Percentiles rank a stretch among this genome's conserved stretches.
phyloP scores from a whole-genome alignment of 2,329 filamentous ascomycete species.

The Corniculantispora saksenae region DNA sequence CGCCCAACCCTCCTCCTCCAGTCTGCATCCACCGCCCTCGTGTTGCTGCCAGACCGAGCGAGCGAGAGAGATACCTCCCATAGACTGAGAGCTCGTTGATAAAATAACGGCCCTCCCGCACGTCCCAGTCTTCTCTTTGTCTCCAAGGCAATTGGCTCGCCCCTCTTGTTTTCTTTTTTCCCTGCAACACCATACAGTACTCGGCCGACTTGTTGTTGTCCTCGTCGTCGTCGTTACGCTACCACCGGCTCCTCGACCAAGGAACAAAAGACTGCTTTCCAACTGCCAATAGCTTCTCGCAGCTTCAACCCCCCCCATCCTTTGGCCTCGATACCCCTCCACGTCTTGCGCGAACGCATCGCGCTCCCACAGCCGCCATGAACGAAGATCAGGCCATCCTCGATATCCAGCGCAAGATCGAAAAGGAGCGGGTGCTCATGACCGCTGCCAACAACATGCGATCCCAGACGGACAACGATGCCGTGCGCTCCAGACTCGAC shows the following conservation, averaged over 20 bases:
- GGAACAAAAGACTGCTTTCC: background rate
- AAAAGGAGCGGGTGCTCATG: conserved; percentile 94
- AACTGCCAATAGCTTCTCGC: background rate
- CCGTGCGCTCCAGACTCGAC: conserved; percentile 86
- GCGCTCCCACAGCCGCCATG: conserved; percentile 51
- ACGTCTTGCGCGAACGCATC: conserved; percentile 42
- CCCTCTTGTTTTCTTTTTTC: conserved; percentile 16
- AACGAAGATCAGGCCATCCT: conserved; percentile 66
- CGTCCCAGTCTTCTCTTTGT: background rate
- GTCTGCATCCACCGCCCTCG: conserved; percentile 8
- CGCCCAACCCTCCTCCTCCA: conserved; percentile 3
- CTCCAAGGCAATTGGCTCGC: background rate
- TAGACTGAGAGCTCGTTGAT: background rate
- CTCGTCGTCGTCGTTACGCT: background rate
- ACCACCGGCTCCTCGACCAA: background rate
- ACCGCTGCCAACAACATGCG: conserved; percentile 93
- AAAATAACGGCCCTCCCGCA: background rate
- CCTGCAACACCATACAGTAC: background rate
- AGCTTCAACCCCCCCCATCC: background rate
- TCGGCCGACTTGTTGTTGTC: background rate
- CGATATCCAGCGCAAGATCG: conserved; percentile 94
- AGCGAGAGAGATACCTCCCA: background rate
- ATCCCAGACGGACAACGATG: conserved; percentile 90
- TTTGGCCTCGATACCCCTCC: background rate
- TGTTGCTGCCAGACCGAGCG: conserved; percentile 13